Evolutionary conservation across 2,329 filamentous ascomycete genomes (phyloP).

Genomic region (Rhinocladiella mackenziei): DNA sequence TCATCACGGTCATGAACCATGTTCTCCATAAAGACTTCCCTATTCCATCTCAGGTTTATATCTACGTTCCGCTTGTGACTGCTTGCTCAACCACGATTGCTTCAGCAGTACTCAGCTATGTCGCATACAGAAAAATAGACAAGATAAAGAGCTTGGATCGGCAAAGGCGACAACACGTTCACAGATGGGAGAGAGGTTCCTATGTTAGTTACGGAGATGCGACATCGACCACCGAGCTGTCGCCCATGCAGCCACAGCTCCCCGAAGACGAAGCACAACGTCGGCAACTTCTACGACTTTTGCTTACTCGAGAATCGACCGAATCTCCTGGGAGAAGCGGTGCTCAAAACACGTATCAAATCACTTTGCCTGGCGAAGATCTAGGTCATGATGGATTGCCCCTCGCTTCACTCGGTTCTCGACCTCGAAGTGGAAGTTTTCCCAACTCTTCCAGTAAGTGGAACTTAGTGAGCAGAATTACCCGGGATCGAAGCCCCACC

Average conservation of each 20-base stretch:
- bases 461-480: slow-evolving; percentile 14
- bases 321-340: slow-evolving; percentile 32
- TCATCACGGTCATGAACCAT: slow-evolving; percentile 26
- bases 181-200: slow-evolving; percentile 13
- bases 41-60: slow-evolving; percentile 15
- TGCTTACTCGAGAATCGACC: slow-evolving; percentile 34
- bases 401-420: slow-evolving; percentile 9
- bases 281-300: slow-evolving; percentile 36
- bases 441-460: slow-evolving; percentile 19
- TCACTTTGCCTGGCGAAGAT: slow-evolving; percentile 29
- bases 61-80: slow-evolving; percentile 25
- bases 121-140: slow-evolving; percentile 20
- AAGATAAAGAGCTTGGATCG: slow-evolving; percentile 24
- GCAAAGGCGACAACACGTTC: slow-evolving; percentile 20
- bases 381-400: slow-evolving; percentile 2
- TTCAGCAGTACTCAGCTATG: slow-evolving; percentile 16
- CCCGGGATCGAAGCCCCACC: slow-evolving; percentile 18
- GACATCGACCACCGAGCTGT: slow-evolving; percentile 19
- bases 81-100: slow-evolving; percentile 22
- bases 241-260: slow-evolving; percentile 17
- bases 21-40: slow-evolving; percentile 21
- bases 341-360: slow-evolving; percentile 31
- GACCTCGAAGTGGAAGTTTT: slow-evolving; percentile 24
- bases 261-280: slow-evolving; percentile 40
- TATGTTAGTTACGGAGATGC: slow-evolving; percentile 19